Percentiles rank a stretch among this genome's conserved stretches.
These are phyloP conservation scores for Cornus florida DNA, from an alignment of 148 eudicot genomes.

Conservation along the genomic window DNA sequence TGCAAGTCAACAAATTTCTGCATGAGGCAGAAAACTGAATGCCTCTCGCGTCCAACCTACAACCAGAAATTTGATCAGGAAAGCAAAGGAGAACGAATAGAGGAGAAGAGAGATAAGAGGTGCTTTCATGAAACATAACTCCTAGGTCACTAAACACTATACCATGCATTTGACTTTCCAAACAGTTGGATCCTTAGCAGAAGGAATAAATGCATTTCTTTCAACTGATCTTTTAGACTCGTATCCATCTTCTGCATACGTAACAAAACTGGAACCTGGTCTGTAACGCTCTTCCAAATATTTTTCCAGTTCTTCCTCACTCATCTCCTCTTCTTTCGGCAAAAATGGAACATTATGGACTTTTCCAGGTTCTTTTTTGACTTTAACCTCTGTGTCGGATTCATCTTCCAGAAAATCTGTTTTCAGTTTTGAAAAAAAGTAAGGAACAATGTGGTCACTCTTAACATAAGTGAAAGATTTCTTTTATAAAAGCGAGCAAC, in stretches of 20 bases:
- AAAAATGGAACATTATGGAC: slow-evolving; percentile 42
- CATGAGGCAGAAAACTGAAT: slow-evolving; percentile 82
- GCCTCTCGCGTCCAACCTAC: slow-evolving; percentile 96
- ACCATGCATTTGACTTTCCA: slow-evolving; percentile 99
- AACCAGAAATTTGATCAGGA: slow-evolving; percentile 18
- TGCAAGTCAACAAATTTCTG: slow-evolving; percentile 79
- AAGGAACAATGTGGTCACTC: slow-evolving; percentile 3
- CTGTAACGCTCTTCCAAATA: slow-evolving; percentile 72
- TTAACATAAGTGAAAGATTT: background rate
- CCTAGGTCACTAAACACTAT: slow-evolving; percentile 8
- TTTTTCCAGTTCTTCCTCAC: slow-evolving; percentile 76
- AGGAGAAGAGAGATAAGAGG: background rate
- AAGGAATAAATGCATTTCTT: slow-evolving; percentile 32
- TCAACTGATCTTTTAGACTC: slow-evolving; percentile 47
- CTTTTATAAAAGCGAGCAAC: too few relatives aligned
- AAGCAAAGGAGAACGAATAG: background rate
- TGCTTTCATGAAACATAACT: background rate
- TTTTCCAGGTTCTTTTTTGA: slow-evolving; percentile 44
- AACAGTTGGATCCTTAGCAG: slow-evolving; percentile 52
- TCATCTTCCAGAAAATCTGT: slow-evolving; percentile 67
- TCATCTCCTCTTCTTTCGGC: slow-evolving; percentile 83
- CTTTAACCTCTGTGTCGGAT: slow-evolving; percentile 28
- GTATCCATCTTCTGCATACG: slow-evolving; percentile 68
- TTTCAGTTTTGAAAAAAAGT: background rate
- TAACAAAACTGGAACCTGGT: slow-evolving; percentile 65